Percentiles rank a stretch among this genome's conserved stretches.
phyloP scores from a whole-genome alignment of 169 alveolate genomes.

The Cryptosporidium baileyi region DNA sequence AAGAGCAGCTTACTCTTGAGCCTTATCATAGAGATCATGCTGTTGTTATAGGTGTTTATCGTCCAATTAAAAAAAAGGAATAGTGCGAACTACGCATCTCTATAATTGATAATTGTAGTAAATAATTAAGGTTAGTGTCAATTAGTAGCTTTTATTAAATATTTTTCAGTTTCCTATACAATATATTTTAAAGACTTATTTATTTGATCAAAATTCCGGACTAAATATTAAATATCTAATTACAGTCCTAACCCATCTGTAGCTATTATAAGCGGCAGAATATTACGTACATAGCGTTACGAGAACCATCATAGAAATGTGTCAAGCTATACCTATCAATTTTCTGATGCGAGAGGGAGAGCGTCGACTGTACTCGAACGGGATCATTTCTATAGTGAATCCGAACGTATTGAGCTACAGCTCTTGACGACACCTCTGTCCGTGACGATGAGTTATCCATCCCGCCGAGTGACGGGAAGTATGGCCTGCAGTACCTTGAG shows the following conservation, averaged over 20 bases:
- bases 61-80: conserved; percentile 83
- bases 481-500: conserved; percentile 19
- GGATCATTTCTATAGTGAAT: conserved; percentile 86
- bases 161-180: no score
- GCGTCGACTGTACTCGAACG: conserved; percentile 86
- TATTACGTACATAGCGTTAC: not conserved
- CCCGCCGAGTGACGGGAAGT: conserved; percentile 79
- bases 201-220: no score
- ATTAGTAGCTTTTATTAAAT: no score
- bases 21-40: conserved; percentile 99
- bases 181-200: no score
- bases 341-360: not conserved
- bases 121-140: no score
- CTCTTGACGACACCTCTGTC: conserved; percentile 83
- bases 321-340: not conserved
- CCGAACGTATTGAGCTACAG: conserved; percentile 80
- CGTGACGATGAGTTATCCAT: conserved; percentile 84
- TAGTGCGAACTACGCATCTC: not conserved
- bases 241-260: no score
- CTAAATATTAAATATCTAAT: no score
- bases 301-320: conserved; percentile 41
- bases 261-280: no score
- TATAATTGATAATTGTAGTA: no score
- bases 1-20: conserved; percentile 95
- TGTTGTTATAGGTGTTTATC: conserved; percentile 95